These are phyloP conservation scores for Byssochlamys sp. DNA, from an alignment of 2,329 filamentous ascomycete species.

Conservation along the genomic window DNA sequence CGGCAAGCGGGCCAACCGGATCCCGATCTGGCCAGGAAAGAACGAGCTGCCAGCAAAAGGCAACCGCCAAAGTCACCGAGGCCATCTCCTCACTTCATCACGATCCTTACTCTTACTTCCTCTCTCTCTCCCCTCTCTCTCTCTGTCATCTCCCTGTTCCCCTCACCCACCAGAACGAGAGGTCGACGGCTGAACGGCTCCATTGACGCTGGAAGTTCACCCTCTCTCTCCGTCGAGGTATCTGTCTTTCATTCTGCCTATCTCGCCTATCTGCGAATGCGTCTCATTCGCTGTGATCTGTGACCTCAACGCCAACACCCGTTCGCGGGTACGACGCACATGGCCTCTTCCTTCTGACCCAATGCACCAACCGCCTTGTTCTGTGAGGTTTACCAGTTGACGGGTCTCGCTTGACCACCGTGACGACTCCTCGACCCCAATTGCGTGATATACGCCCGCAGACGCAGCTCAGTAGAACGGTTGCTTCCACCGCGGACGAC, in stretches of 20 bases:
- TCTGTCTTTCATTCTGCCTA: neutral
- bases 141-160: no score
- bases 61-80: neutral
- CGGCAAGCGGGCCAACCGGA: neutral
- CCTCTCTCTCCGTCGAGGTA: neutral
- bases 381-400: neutral
- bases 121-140: neutral
- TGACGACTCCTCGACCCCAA: neutral
- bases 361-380: neutral
- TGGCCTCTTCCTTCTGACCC: neutral
- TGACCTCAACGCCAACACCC: neutral
- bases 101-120: neutral
- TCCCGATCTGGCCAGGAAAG: neutral
- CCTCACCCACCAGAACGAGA: neutral
- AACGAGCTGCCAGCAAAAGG: neutral
- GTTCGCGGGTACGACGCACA: neutral
- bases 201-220: neutral
- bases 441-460: neutral
- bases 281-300: neutral
- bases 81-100: neutral
- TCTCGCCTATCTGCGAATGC: neutral
- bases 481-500: neutral
- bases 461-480: neutral
- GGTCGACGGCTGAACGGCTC: neutral
- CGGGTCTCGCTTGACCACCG: neutral